These are phyloP conservation scores for Lachancea cidri DNA, from an alignment of 805 yeast genomes.

Conservation along the genomic window DNA sequence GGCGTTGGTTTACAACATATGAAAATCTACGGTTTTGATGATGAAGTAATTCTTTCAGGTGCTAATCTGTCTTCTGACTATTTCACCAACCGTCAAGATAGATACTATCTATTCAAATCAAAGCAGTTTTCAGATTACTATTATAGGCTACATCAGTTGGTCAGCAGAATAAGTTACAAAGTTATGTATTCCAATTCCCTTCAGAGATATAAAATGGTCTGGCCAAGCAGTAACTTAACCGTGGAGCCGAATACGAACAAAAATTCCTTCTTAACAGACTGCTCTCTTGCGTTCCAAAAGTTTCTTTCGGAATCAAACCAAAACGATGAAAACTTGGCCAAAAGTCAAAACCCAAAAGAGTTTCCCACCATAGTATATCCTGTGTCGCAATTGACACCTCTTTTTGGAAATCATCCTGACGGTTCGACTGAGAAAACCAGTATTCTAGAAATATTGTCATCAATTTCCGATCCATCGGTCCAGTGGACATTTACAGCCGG, in stretches of 20 bases:
- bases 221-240: constrained; percentile 69
- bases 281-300: constrained; percentile 54
- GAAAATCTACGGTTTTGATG: constrained; percentile 94
- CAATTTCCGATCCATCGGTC: constrained; percentile 45
- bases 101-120: constrained; percentile 72
- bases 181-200: constrained; percentile 42
- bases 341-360: constrained; percentile 19
- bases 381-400: constrained; percentile 84
- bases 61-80: constrained; percentile 91
- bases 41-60: constrained; percentile 81
- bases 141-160: constrained; percentile 59
- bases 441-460: constrained; percentile 54
- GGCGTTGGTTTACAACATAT: constrained; percentile 92
- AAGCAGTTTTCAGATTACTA: constrained; percentile 63
- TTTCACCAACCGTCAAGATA: constrained; percentile 90
- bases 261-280: constrained; percentile 46
- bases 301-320: constrained; percentile 43
- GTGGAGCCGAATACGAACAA: constrained; percentile 61
- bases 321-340: neutral
- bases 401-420: constrained; percentile 47
- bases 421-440: constrained; percentile 80
- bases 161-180: constrained; percentile 67
- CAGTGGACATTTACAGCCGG: constrained; percentile 94
- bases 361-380: constrained; percentile 75
- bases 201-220: constrained; percentile 52